Conservation (phyloP, 208 protist species). For the Polymyxa betae region DNA sequence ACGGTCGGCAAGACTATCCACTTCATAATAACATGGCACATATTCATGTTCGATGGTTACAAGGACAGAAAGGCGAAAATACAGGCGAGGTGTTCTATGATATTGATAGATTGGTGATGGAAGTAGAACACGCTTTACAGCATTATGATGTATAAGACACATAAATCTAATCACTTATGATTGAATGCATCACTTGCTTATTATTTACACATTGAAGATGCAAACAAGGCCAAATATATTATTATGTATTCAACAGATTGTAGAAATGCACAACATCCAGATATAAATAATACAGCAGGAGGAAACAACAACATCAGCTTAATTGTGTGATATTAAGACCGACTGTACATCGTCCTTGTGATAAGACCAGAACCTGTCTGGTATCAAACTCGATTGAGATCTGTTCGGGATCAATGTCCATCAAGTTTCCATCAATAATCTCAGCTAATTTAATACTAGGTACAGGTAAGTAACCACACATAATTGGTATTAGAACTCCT, state of each 20-base stretch:
- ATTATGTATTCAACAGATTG: neutral
- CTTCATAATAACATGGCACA: conserved; percentile 10
- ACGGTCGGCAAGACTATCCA: conserved; percentile 41
- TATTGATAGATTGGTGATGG: neutral
- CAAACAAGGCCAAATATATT: neutral
- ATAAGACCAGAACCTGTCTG: neutral
- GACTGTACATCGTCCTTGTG: neutral
- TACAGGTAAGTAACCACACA: neutral
- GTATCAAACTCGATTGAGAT: neutral
- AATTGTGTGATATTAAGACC: too few relatives aligned
- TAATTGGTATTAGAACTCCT: neutral
- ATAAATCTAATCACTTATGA: neutral
- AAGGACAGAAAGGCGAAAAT: conserved; percentile 19
- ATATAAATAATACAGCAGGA: neutral
- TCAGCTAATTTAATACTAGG: neutral
- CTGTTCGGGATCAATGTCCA: neutral
- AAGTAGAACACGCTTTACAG: neutral
- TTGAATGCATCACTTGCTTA: neutral
- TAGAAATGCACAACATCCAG: neutral
- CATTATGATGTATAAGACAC: neutral
- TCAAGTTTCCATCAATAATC: neutral
- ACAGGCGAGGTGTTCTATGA: neutral
- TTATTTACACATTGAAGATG: neutral
- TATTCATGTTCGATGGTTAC: neutral
- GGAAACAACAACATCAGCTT: neutral